Conservation (phyloP, 495 filamentous ascomycete genomes). For the Melanomma pulvis-pyrius region DNA sequence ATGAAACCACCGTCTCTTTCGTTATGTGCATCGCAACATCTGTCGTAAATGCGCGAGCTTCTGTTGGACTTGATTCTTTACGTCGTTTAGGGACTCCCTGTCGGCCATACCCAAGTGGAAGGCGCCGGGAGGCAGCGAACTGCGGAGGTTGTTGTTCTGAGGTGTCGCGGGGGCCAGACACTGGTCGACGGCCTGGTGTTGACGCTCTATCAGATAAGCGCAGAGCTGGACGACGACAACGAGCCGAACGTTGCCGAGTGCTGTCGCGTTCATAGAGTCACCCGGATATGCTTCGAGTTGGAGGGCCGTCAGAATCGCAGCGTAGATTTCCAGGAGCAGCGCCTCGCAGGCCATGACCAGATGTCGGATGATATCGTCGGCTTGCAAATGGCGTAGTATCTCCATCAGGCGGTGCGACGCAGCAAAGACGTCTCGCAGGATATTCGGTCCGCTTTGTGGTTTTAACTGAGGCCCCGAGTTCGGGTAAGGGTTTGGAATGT, state of each 20-base stretch:
- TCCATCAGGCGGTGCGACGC: background rate
- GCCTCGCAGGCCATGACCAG: background rate
- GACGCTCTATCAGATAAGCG: background rate
- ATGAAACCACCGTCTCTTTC: background rate
- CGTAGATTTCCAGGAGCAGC: background rate
- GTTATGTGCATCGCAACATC: background rate
- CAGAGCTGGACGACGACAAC: background rate
- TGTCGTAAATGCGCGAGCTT: background rate
- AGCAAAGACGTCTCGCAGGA: background rate
- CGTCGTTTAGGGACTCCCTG: background rate
- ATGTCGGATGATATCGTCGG: background rate
- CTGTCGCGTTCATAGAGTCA: background rate
- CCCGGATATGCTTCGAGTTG: background rate
- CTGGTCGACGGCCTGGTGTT: background rate
- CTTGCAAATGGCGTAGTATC: background rate
- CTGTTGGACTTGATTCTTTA: background rate
- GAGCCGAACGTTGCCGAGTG: background rate
- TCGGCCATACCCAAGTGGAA: background rate
- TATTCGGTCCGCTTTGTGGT: background rate
- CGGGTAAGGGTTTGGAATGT: background rate
- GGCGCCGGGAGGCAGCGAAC: background rate
- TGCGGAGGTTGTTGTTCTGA: background rate
- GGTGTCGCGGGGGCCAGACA: background rate
- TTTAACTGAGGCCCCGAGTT: background rate
- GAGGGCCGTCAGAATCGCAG: background rate